Percentiles rank a stretch among this genome's conserved stretches.
phyloP scores from a whole-genome alignment of 2,329 filamentous ascomycete genomes.

The Ascochyta viciae-villosae region DNA sequence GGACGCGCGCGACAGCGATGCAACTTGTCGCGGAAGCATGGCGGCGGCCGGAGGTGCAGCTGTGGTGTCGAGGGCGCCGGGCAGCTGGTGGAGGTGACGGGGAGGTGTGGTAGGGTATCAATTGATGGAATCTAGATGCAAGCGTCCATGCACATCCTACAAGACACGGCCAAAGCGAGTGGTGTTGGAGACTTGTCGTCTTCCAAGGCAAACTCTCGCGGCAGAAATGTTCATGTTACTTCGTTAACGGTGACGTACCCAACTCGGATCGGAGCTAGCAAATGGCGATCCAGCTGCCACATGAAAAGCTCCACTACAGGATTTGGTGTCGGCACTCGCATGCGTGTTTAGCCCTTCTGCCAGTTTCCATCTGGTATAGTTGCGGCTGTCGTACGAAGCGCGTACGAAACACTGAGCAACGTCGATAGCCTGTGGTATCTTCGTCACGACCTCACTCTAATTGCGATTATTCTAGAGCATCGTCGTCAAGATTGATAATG shows the following conservation, averaged over 20 bases:
- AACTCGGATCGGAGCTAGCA: constrained; percentile 5
- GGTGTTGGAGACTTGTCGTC: constrained; percentile 1
- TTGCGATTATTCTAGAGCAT: too few relatives aligned
- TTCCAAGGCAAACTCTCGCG: background rate
- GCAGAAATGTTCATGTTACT: constrained; percentile 12
- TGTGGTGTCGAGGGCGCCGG: background rate
- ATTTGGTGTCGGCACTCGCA: background rate
- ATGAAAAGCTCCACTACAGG: constrained; percentile 7
- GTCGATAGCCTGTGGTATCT: background rate
- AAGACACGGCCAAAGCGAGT: constrained; percentile 4
- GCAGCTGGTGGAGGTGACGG: constrained; percentile 1
- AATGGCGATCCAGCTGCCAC: background rate
- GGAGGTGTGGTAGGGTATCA: constrained; percentile 2
- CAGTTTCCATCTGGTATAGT: constrained; percentile 28
- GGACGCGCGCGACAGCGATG: constrained; percentile 38
- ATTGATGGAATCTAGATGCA: constrained; percentile 4
- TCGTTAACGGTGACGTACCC: background rate
- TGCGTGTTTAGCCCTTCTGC: constrained; percentile 14
- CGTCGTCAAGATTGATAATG: too few relatives aligned
- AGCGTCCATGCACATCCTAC: background rate
- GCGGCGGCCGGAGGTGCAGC: constrained; percentile 15
- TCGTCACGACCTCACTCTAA: too few relatives aligned
- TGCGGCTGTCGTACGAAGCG: constrained; percentile 9
- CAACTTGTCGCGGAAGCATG: constrained; percentile 43
- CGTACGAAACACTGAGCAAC: background rate